Conservation (phyloP, 305 asterid genomes). For the Lippia alba region DNA sequence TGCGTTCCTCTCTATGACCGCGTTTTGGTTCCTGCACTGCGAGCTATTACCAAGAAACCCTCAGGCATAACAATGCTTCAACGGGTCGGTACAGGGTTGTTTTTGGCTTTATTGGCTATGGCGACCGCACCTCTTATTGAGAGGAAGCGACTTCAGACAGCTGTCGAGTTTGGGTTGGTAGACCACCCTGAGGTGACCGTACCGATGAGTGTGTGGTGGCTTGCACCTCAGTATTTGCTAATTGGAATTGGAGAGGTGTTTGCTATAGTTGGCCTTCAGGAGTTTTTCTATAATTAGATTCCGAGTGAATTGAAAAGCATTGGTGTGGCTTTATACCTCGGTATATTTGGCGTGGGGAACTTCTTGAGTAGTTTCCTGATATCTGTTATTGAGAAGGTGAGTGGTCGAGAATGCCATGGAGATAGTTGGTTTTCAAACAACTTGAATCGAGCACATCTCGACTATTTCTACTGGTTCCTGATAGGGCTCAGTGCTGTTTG, state of each 20-base stretch:
- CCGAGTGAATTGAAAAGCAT: constrained; percentile 47
- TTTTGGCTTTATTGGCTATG: constrained; percentile 37
- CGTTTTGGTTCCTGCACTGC: constrained; percentile 36
- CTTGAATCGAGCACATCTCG: no score
- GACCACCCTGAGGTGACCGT: no score
- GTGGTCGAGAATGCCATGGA: no score
- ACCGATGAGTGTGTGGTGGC: no score
- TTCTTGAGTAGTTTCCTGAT: constrained; percentile 36
- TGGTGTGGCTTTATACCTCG: constrained; percentile 40
- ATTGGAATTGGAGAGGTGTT: no score
- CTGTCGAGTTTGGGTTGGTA: constrained; percentile 28
- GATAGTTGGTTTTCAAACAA: no score
- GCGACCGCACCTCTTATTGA: constrained; percentile 38
- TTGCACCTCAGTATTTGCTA: no score
- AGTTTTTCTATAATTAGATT: constrained; percentile 45
- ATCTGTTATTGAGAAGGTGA: no score
- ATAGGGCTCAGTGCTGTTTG: no score
- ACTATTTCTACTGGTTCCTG: no score
- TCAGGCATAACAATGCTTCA: constrained; percentile 48
- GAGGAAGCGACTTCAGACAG: constrained; percentile 41
- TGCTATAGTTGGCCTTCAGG: no score
- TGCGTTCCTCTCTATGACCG: constrained; percentile 34
- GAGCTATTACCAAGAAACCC: constrained; percentile 35
- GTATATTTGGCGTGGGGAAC: constrained; percentile 39
- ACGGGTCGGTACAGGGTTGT: constrained; percentile 45